Evolutionary conservation across 202 grass and related monocot genomes (phyloP).

Genomic region (Musa balbisiana): DNA sequence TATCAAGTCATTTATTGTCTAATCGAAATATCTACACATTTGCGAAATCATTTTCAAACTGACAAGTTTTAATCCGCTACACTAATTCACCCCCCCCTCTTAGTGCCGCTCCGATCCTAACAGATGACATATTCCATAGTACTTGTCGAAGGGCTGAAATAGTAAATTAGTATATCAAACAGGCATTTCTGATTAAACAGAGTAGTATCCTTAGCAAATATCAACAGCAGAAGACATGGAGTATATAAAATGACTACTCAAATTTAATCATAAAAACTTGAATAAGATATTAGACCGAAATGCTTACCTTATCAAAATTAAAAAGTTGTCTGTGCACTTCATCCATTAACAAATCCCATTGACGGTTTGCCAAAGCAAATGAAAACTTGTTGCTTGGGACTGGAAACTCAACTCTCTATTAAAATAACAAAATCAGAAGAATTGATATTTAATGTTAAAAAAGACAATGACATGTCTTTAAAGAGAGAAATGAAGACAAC

Average conservation of each 20-base stretch:
- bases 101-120: no score
- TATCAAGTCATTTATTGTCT: no score
- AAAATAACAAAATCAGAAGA: conserved; percentile 26
- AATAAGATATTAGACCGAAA: neutral
- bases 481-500: conserved; percentile 21
- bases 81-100: no score
- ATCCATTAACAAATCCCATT: conserved; percentile 65
- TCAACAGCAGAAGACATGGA: no score
- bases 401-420: conserved; percentile 92
- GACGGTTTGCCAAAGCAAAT: conserved; percentile 56
- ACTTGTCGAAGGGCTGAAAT: no score
- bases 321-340: conserved; percentile 63
- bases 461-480: conserved; percentile 4
- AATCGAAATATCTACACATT: no score
- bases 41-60: no score
- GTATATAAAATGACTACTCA: neutral
- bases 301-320: conserved; percentile 71
- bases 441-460: conserved; percentile 1
- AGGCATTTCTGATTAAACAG: no score
- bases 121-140: no score
- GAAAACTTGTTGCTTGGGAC: conserved; percentile 84
- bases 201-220: no score
- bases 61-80: no score
- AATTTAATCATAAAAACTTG: conserved; percentile 2
- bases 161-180: no score